Conservation (phyloP, 768 basidiomycete species). For the Rossbeevera mucosa region DNA sequence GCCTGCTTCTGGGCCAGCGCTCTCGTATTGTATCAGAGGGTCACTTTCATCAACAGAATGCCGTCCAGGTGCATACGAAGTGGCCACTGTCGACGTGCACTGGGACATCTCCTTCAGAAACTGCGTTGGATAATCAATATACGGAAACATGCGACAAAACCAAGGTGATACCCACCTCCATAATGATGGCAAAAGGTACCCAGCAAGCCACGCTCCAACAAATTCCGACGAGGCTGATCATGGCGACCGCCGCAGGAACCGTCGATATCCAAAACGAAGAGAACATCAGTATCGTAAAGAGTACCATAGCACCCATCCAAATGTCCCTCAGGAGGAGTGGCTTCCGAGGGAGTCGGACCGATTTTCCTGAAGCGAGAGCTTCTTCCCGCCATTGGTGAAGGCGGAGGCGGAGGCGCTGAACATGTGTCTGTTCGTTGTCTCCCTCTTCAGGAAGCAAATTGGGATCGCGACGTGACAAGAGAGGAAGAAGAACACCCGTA, state of each 20-base stretch:
- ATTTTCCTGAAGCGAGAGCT: constrained; percentile 68
- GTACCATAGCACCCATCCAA: constrained; percentile 82
- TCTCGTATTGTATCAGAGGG: constrained; percentile 58
- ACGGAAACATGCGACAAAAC: neutral
- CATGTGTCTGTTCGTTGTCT: constrained; percentile 69
- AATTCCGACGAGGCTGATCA: constrained; percentile 82
- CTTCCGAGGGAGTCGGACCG: constrained; percentile 77
- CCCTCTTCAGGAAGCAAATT: constrained; percentile 68
- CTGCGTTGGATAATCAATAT: constrained; percentile 32
- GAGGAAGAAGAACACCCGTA: constrained; percentile 78
- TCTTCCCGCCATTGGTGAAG: constrained; percentile 84
- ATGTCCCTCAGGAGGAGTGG: constrained; percentile 90
- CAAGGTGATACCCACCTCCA: constrained; percentile 74
- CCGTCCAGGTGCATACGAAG: constrained; percentile 29
- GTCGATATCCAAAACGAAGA: constrained; percentile 85
- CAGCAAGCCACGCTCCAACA: constrained; percentile 98
- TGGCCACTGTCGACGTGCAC: constrained; percentile 12
- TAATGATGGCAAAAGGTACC: constrained; percentile 96
- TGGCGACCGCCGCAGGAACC: constrained; percentile 69
- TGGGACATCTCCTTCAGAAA: constrained; percentile 69
- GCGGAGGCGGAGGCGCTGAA: constrained; percentile 60
- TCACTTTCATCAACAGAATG: constrained; percentile 34
- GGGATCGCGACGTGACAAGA: constrained; percentile 76
- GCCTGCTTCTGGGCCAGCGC: constrained; percentile 38
- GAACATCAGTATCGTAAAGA: constrained; percentile 75